A percentile compares a stretch with the other conserved stretches of the same genome.
Evolutionary conservation across 495 filamentous ascomycete genomes (phyloP).

Genomic region (Physcia stellaris): DNA sequence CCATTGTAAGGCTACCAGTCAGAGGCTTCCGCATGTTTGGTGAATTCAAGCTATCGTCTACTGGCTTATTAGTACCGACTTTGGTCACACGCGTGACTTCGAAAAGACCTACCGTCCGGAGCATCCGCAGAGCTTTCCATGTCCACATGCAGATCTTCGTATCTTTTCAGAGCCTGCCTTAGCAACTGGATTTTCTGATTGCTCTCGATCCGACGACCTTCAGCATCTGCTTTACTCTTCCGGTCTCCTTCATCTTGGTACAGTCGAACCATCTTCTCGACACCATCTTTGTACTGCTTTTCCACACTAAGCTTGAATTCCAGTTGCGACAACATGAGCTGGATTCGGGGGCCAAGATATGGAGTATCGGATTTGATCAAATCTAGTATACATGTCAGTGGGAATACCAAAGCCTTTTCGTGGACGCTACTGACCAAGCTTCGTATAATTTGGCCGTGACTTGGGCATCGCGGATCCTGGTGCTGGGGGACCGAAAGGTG

Average conservation of each 20-base stretch:
- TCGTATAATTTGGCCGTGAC: constrained; percentile 78
- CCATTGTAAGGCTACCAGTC: constrained; percentile 74
- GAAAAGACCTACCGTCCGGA: constrained; percentile 56
- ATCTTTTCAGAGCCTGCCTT: constrained; percentile 89
- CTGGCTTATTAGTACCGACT: constrained; percentile 5
- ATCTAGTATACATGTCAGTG: constrained; percentile 40
- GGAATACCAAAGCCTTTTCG: background rate
- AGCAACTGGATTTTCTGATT: constrained; percentile 95
- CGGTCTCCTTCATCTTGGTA: constrained; percentile 98
- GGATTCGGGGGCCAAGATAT: constrained; percentile 91
- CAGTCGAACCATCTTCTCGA: constrained; percentile 98
- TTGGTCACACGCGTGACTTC: background rate
- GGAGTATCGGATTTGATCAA: constrained; percentile 97
- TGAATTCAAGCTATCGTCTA: constrained; percentile 93
- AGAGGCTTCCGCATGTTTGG: constrained; percentile 90
- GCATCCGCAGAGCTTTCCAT: constrained; percentile 67
- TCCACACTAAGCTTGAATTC: constrained; percentile 99
- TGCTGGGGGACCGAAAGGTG: constrained; percentile 64
- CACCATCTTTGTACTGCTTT: constrained; percentile 97
- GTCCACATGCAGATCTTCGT: constrained; percentile 94
- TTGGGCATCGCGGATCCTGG: constrained; percentile 58
- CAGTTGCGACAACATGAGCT: constrained; percentile 96
- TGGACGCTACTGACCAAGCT: constrained; percentile 57
- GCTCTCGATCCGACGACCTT: constrained; percentile 78
- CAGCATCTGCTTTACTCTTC: constrained; percentile 86